Evolutionary conservation across 768 basidiomycete genomes (phyloP), one percentile per base, ranked within the genome.

Genomic region (Termitomyces sp.): DNA sequence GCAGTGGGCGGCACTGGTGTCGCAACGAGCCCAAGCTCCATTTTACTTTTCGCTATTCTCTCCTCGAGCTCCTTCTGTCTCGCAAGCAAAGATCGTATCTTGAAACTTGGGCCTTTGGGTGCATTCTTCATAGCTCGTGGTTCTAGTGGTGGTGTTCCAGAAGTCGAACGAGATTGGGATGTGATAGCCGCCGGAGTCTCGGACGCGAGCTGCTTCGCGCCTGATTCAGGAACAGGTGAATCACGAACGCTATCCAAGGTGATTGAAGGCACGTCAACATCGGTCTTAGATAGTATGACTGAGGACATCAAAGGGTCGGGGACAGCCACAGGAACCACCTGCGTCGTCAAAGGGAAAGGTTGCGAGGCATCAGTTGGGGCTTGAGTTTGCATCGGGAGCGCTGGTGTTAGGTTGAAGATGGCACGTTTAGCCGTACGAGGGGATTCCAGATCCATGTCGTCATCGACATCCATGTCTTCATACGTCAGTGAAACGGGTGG

Each of bases 11-110:
- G 19, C 21, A 27, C 23, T 9, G 50, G 12, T 11, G 38, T 21
- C 9, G 51, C 27, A 48, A 47, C 10, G 17, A 62, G 44, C 35
- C 54, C 71, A 27, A 76, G 65, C 63, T 78, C 77, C 58, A 66
- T 32, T 62, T 73, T 75, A 44, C 69, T 72, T 56, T 65, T 64
- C 3, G 73, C 66, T 41, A 79, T 77, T 54, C 70, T 68, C 55
- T 77, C 75, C 61, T 80, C 77, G 29, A 80, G 63, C 35, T 79
- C 78, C 66, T 73, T 78, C 52, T 77, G 75, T 57, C 74, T 68
- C 8, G 73, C 76, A 29, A 75, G 40, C 16, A 78, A 67, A 17
- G 73, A 70, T 12, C 72, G 71, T 59, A 76, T 77, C 23, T 67
- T 65, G 53, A 64, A 73, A 51, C 68, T 75, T n/a, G 76, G 74